phyloP scores from a whole-genome alignment of 2,329 filamentous ascomycete genomes.

The Ascochyta fabae region DNA sequence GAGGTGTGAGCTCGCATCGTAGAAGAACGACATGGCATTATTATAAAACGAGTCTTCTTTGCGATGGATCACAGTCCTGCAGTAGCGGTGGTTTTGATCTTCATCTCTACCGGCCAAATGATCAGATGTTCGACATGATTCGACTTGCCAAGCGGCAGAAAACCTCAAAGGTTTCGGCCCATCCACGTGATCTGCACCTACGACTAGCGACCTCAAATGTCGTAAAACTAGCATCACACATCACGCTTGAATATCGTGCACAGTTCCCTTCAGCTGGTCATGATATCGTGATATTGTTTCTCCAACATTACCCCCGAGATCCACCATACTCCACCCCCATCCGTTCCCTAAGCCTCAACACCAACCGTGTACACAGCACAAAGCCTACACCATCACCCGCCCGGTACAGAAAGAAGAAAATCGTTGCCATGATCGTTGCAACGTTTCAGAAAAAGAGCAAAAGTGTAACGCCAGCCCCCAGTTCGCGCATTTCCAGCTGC shows the following conservation, averaged over 20 bases:
- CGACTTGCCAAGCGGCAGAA: too few species aligned
- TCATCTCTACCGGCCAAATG: too few species aligned
- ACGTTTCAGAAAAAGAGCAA: conserved; percentile 19
- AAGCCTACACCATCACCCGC: background rate
- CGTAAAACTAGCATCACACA: conserved; percentile 4
- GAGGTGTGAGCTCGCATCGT: background rate
- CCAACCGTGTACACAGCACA: conserved; percentile 3
- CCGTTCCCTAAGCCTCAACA: background rate
- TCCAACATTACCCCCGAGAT: conserved; percentile 25
- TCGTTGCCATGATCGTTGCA: conserved; percentile 18
- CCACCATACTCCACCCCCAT: conserved; percentile 16
- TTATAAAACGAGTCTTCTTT: background rate
- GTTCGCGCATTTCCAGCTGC: conserved; percentile 38
- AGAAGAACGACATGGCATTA: too few species aligned
- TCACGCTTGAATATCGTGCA: conserved; percentile 2
- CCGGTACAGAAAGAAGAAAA: conserved; percentile 5
- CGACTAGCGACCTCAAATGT: conserved; percentile 4
- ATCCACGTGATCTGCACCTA: conserved; percentile 15
- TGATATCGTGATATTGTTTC: conserved; percentile 32
- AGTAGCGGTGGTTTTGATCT: too few species aligned
- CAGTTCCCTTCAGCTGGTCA: conserved; percentile 13
- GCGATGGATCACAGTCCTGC: too few species aligned
- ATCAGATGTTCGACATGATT: too few species aligned
- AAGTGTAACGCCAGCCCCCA: conserved; percentile 35
- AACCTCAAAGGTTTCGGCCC: background rate